phyloP scores from a whole-genome alignment of 306 rosid genomes.

The cucumber (Cucumis sativus) region DNA sequence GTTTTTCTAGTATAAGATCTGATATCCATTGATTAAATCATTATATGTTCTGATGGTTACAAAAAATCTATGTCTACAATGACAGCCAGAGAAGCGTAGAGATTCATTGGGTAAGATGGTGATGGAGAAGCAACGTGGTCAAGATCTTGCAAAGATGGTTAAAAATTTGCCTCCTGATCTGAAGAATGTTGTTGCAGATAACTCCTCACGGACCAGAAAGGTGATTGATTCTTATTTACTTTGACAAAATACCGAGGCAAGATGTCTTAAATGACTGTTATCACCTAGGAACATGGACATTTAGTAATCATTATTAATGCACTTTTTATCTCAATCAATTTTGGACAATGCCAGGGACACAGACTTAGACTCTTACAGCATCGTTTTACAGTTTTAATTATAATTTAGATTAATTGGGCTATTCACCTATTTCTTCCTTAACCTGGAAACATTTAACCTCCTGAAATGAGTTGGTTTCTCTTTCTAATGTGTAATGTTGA shows the following conservation, averaged over 20 bases:
- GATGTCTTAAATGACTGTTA: background rate
- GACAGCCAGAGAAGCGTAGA: conserved; percentile 77
- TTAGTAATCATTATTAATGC: background rate
- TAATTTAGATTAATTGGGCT: background rate
- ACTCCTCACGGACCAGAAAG: conserved; percentile 48
- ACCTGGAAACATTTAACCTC: background rate
- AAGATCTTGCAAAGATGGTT: conserved; percentile 56
- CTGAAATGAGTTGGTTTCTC: background rate
- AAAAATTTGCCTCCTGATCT: conserved; percentile 49
- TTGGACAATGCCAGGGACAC: background rate
- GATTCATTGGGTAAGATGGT: conserved; percentile 67
- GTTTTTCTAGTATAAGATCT: background rate
- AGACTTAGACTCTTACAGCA: background rate
- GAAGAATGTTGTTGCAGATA: conserved; percentile 26
- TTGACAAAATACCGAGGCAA: background rate
- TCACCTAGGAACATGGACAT: background rate
- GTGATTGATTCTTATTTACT: conserved; percentile 24
- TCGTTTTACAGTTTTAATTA: background rate
- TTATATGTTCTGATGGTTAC: background rate
- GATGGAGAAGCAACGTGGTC: conserved; percentile 73
- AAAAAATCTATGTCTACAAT: background rate
- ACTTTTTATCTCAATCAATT: background rate
- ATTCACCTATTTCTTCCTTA: background rate
- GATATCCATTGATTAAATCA: background rate
- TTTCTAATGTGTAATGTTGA: background rate